Evolutionary conservation across 306 rosid genomes (phyloP), one percentile per base, ranked within the genome.

Genomic region (Datisca glomerata): DNA sequence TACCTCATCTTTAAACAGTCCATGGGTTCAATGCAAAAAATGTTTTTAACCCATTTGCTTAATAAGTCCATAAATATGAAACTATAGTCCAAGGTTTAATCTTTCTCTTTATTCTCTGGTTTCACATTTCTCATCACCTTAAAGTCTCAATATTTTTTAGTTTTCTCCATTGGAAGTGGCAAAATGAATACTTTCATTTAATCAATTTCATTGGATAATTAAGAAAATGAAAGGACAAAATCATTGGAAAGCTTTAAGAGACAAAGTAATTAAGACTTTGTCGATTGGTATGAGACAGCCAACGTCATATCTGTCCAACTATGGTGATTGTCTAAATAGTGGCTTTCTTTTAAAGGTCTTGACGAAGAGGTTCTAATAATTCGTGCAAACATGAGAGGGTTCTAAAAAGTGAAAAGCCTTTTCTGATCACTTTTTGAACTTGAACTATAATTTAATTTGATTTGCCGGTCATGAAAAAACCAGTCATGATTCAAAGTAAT

Each of bases 391-490:
- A 35, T 13, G 49, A 42, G 29, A 49, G 39, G 47, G 51, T 38
- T 38, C 40, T 41, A 47, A 59, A 53, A 79, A 69, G 79, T 55
- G 31, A 24, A 15, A 60, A 51, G 15, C 15, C 41, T 59, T 63
- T 67, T 74, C 63, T 17, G 28, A 61, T 21, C 12, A 18, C 41
- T 8, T 25, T 4, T 4, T 25, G 4, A 25, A 57, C 35, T 49
- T 44, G 17, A 28, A 18, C 18, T 31, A 24, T 12, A 49, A 5
- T 41, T 49, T 42, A 49, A 49, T 32, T 21, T 18, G 34, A 49
- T 49, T 20, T 33, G 21, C 19, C 18, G 79, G 76, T 55, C 73
- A 45, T 64, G 60, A 49, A 76, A 80, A 70, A 61, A 73, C 64
- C 71, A 72, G 81, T 75, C 81, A 72, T 27, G 24, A 47, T 22